Percentiles rank a stretch among this genome's conserved stretches.
phyloP scores from a whole-genome alignment of 805 yeast species.

The Lipomyces mesembrius region DNA sequence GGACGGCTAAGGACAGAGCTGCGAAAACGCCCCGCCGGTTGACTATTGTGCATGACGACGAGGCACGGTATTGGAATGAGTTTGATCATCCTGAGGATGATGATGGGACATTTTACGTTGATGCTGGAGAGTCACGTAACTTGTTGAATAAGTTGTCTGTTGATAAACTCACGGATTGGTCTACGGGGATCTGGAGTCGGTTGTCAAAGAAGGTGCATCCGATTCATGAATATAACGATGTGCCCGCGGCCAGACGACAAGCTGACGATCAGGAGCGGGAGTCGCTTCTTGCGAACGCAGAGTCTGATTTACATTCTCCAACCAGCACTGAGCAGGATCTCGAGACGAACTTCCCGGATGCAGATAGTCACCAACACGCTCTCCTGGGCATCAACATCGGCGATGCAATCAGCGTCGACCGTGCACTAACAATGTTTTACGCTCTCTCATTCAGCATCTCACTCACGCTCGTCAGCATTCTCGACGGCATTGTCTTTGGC shows the following conservation, averaged over 20 bases:
- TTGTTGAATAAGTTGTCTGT: slow-evolving; percentile 42
- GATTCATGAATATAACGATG: slow-evolving; percentile 14
- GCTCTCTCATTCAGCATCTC: slow-evolving; percentile 42
- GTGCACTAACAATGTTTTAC: slow-evolving; percentile 35
- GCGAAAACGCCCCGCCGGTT: slow-evolving; percentile 12
- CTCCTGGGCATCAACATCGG: slow-evolving; percentile 13
- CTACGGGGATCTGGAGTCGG: slow-evolving; percentile 35
- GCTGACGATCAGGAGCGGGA: slow-evolving; percentile 31
- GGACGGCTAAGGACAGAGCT: slow-evolving; percentile 13
- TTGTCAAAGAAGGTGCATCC: slow-evolving; percentile 24
- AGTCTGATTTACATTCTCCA: slow-evolving; percentile 5
- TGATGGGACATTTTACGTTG: slow-evolving; percentile 42
- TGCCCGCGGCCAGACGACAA: slow-evolving; percentile 27
- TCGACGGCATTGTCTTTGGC: slow-evolving; percentile 52
- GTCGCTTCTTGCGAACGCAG: slow-evolving; percentile 45
- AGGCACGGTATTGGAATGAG: slow-evolving; percentile 65
- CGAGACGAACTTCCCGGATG: slow-evolving; percentile 5
- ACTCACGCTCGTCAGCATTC: slow-evolving; percentile 50
- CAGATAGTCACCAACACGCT: not conserved
- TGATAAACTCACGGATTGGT: slow-evolving; percentile 34
- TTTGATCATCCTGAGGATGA: slow-evolving; percentile 66
- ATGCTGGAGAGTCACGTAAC: slow-evolving; percentile 41
- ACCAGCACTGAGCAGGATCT: slow-evolving; percentile 1
- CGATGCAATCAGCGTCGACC: slow-evolving; percentile 20
- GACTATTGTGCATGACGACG: slow-evolving; percentile 18